Conservation (phyloP, 2,329 filamentous ascomycete species). For the Aspergillus tamarii region DNA sequence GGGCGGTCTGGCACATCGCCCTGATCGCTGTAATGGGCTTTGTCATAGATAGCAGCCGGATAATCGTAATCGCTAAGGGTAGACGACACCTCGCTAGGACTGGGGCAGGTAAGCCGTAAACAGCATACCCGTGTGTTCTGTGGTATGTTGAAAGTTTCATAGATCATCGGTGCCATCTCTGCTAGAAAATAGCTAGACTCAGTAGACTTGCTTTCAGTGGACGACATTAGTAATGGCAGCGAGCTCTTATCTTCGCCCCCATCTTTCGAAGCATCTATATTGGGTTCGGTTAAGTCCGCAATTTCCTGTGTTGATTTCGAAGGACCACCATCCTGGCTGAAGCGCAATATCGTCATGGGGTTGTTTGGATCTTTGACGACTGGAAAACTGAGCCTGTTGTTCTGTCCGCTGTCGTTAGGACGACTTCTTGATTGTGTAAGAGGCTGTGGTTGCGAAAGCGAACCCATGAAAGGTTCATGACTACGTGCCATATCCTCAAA, state of each 20-base stretch:
- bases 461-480: neutral
- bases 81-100: constrained; percentile 51
- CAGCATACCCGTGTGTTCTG: constrained; percentile 25
- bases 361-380: constrained; percentile 78
- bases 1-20: constrained; percentile 76
- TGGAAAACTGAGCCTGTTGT: constrained; percentile 64
- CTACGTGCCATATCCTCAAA: neutral
- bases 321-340: constrained; percentile 67
- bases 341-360: constrained; percentile 62
- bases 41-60: constrained; percentile 76
- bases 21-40: constrained; percentile 83
- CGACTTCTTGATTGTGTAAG: constrained; percentile 31
- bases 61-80: constrained; percentile 61
- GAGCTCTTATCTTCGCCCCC: constrained; percentile 14
- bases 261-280: constrained; percentile 9
- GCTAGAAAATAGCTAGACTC: constrained; percentile 22
- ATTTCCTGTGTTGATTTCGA: constrained; percentile 49
- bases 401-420: constrained; percentile 34
- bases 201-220: constrained; percentile 16
- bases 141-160: constrained; percentile 35
- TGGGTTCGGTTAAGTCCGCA: constrained; percentile 11
- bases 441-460: constrained; percentile 24
- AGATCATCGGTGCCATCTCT: constrained; percentile 26
- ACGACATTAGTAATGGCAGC: constrained; percentile 25
- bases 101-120: constrained; percentile 32